phyloP scores from a whole-genome alignment of 495 filamentous ascomycete species.

The Penicillium nucicola region DNA sequence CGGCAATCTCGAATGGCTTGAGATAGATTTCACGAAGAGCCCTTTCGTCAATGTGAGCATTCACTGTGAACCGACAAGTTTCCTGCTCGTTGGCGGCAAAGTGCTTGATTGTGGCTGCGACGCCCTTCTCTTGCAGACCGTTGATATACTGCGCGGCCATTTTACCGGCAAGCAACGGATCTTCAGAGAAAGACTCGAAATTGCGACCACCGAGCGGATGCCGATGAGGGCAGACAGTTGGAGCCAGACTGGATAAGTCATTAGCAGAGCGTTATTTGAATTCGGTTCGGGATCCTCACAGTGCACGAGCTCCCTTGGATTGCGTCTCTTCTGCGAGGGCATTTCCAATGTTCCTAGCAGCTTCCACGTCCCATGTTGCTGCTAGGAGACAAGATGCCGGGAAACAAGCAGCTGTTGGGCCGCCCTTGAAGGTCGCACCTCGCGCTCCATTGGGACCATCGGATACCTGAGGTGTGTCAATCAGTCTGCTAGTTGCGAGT shows the following conservation, averaged over 20 bases:
- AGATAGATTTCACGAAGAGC: conserved; percentile 67
- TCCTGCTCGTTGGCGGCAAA: conserved; percentile 68
- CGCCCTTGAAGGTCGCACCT: not conserved
- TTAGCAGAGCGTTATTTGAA: not conserved
- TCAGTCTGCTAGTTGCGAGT: not conserved
- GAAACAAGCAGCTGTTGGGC: conserved; percentile 18
- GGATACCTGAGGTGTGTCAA: not conserved
- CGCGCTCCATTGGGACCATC: not conserved
- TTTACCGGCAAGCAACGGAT: conserved; percentile 61
- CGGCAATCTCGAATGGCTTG: conserved; percentile 62
- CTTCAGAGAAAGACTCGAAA: conserved; percentile 67
- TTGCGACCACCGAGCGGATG: conserved; percentile 63
- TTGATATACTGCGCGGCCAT: conserved; percentile 55
- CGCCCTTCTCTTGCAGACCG: conserved; percentile 59
- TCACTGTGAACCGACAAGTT: conserved; percentile 52
- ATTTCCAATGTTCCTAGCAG: conserved; percentile 49
- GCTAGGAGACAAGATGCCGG: conserved; percentile 44
- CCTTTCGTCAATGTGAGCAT: conserved; percentile 54
- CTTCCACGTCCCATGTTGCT: conserved; percentile 55
- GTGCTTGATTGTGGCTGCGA: conserved; percentile 65
- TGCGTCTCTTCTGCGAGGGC: conserved; percentile 55
- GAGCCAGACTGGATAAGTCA: conserved; percentile 56
- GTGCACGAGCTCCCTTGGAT: conserved; percentile 46
- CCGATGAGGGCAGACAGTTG: conserved; percentile 65
- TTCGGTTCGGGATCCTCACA: not conserved